phyloP scores from a whole-genome alignment of 2,329 filamentous ascomycete genomes.

The Colletotrichum simmondsii region DNA sequence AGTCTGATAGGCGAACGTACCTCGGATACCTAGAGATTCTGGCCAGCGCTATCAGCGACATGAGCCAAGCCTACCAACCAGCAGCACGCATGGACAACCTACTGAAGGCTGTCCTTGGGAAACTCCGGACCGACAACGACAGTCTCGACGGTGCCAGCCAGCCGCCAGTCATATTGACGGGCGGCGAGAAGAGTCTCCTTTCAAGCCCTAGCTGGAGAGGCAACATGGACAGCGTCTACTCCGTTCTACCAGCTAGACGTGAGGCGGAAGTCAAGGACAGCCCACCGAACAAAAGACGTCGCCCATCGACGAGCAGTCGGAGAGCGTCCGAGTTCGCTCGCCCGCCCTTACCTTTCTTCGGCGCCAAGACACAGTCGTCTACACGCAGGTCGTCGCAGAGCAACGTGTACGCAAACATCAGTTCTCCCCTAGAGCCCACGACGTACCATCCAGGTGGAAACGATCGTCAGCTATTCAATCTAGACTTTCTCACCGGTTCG shows the following conservation, averaged over 20 bases:
- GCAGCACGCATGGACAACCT: constrained; percentile 64
- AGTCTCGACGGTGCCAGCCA: not conserved
- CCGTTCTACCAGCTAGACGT: constrained; percentile 44
- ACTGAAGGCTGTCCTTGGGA: constrained; percentile 62
- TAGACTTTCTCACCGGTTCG: constrained; percentile 42
- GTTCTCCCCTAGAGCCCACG: constrained; percentile 38
- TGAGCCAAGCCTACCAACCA: constrained; percentile 63
- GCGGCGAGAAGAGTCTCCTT: not conserved
- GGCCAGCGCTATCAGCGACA: constrained; percentile 61
- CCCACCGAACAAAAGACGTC: constrained; percentile 43
- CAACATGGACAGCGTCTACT: constrained; percentile 33
- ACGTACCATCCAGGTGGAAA: constrained; percentile 41
- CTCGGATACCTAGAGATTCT: constrained; percentile 63
- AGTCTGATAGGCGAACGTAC: constrained; percentile 50
- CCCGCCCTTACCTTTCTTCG: constrained; percentile 43
- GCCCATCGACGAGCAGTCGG: constrained; percentile 39
- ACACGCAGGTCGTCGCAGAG: constrained; percentile 36
- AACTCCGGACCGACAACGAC: constrained; percentile 49
- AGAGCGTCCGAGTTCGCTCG: constrained; percentile 45
- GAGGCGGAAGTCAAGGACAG: constrained; percentile 42
- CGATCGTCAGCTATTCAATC: constrained; percentile 35
- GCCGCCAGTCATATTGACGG: constrained; percentile 7
- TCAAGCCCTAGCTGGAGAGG: constrained; percentile 16
- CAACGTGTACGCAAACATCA: constrained; percentile 26
- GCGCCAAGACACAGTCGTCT: constrained; percentile 33